Conservation (phyloP, 768 basidiomycete species). For the Psilocybe cyanescens region DNA sequence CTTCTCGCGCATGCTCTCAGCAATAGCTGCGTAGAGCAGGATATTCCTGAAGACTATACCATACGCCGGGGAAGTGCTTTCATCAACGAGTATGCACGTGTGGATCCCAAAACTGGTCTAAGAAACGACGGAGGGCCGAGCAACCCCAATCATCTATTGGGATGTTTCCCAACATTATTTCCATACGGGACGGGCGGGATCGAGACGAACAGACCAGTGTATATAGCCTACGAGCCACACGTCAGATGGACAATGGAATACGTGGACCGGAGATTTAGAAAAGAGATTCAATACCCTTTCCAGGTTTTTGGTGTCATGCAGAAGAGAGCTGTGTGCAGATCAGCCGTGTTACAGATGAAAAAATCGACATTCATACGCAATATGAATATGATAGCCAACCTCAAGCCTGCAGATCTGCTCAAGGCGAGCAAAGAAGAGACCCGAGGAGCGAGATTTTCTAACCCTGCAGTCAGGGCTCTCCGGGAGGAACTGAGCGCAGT, state of each 20-base stretch:
- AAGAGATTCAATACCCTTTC: slow-evolving; percentile 30
- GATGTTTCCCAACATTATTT: slow-evolving; percentile 34
- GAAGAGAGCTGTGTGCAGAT: slow-evolving; percentile 27
- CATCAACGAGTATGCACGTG: slow-evolving; percentile 32
- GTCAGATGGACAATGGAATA: slow-evolving; percentile 33
- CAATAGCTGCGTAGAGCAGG: slow-evolving; percentile 4
- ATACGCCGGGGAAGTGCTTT: slow-evolving; percentile 20
- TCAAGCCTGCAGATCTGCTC: slow-evolving; percentile 32
- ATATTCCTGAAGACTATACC: not conserved
- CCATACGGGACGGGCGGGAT: slow-evolving; percentile 40
- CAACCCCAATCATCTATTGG: slow-evolving; percentile 32
- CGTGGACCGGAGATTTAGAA: slow-evolving; percentile 30
- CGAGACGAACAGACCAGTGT: slow-evolving; percentile 20
- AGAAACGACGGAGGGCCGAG: slow-evolving; percentile 26
- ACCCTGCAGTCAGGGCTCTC: slow-evolving; percentile 29
- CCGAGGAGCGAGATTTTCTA: slow-evolving; percentile 25
- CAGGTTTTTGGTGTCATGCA: slow-evolving; percentile 34
- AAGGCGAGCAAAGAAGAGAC: slow-evolving; percentile 28
- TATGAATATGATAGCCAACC: slow-evolving; percentile 17
- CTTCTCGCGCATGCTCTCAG: slow-evolving; percentile 25
- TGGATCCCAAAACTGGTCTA: slow-evolving; percentile 9
- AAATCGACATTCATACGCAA: slow-evolving; percentile 22
- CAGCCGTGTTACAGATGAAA: slow-evolving; percentile 34
- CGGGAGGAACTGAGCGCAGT: slow-evolving; percentile 28
- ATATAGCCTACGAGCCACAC: slow-evolving; percentile 32